phyloP scores from a whole-genome alignment of 1,284 basidiomycete species.

The Malassezia furfur region DNA sequence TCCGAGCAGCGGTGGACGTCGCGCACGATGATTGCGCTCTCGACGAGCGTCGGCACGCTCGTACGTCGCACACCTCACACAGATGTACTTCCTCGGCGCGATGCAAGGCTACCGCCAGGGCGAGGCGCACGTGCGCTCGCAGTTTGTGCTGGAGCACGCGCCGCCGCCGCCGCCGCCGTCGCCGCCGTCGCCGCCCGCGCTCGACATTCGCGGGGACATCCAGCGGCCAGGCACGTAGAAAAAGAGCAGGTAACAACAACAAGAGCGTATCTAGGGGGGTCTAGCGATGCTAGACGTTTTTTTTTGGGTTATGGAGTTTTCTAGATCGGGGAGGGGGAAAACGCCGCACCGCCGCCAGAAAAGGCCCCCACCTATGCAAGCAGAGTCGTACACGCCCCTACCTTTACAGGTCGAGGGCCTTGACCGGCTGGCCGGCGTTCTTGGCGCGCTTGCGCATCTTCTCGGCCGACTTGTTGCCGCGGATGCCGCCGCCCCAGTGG shows the following conservation, averaged over 20 bases:
- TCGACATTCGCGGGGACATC: background rate
- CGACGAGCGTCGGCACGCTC: conserved; percentile 10
- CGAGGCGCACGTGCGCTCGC: background rate
- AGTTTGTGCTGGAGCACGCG: background rate
- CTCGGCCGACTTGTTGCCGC: conserved; percentile 82
- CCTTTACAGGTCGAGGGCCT: background rate
- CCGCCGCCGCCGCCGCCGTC: background rate
- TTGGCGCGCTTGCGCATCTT: conserved; percentile 92
- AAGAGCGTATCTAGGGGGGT: background rate
- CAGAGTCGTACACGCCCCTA: background rate
- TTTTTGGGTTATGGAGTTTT: background rate
- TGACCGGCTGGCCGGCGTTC: conserved; percentile 57
- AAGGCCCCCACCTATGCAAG: no score
- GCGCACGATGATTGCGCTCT: conserved; percentile 13
- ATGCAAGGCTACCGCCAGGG: conserved; percentile 13
- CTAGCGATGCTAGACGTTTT: background rate
- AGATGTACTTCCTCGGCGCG: conserved; percentile 11
- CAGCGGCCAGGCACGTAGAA: background rate
- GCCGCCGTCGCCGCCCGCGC: background rate
- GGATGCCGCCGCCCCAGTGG: conserved; percentile 90
- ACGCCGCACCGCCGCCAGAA: no score
- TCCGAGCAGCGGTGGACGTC: conserved; percentile 11
- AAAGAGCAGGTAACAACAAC: no score
- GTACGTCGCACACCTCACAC: background rate
- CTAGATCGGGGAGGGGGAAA: background rate